Base-by-base conservation (phyloP, 306 rosid genomes). In the Castanopsis chinensis region DNA sequence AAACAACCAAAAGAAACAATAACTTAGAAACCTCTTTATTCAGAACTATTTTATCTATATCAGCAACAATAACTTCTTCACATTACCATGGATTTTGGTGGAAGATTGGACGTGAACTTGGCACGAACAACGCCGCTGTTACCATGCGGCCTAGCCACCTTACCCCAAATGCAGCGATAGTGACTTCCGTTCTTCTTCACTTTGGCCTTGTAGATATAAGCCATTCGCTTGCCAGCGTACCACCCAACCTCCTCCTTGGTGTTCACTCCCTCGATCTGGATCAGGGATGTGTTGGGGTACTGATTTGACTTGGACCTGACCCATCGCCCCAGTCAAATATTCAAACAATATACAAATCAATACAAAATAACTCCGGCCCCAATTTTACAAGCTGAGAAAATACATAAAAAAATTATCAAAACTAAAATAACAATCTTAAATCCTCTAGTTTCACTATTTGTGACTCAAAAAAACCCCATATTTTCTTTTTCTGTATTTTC, bases 91-190 rank as follows among this genome's bases (percentile, higher is more conserved):
- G 97, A 91, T 83, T 75, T 94, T 1, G 99, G 99, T 2, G 99
- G 99, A 63, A 94, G 86, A 53, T 94, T 92, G 49, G 99, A 92
- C 74, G 81, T 94, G 92, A 94, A 94, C 85, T 92, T 94, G 5
- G 99, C 92, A 23, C 97, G 94, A 63, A 94, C 96, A 49, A 94
- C 57, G 4, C 99, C 99, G 15, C 92, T 94, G 90, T 94, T 94
- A 37, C 97, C 99, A 0, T 92, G 99, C 3, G 99, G 92, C 90
- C 97, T 89, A 7, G 84, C 45, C 8, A 92, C 97, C 90, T 92
- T 94, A 5, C 99, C 99, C 97, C 97, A 94, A 41, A 92, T 85
- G 90, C 99, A 92, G 61, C 99, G 95, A 79, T 92, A 94, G 75
- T 92, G 98, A 56, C 80, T 79, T 19, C 97, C 97, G 25, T 91